Conservation (phyloP, 2,329 filamentous ascomycete species). For the Botrytis aclada region DNA sequence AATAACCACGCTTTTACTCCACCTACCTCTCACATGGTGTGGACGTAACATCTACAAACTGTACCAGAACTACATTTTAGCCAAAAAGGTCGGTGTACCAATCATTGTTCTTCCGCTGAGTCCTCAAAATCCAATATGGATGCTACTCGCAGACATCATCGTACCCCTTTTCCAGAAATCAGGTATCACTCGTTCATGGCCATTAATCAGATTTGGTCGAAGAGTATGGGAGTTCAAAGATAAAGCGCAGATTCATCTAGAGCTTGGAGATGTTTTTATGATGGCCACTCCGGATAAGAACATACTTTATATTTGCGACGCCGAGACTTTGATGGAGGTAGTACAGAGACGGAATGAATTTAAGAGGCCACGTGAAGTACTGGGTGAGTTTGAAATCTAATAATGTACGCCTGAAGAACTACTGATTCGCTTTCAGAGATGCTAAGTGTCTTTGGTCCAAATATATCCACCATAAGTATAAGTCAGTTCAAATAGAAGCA, state of each 20-base stretch:
- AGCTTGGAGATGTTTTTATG: neutral
- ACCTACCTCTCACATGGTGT: neutral
- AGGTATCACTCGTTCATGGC: neutral
- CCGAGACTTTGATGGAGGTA: neutral
- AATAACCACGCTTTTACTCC: neutral
- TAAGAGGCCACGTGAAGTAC: neutral
- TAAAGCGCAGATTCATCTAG: neutral
- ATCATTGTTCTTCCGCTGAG: neutral
- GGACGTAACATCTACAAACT: neutral
- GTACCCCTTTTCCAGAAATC: neutral
- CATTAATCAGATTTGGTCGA: neutral
- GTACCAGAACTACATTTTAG: neutral
- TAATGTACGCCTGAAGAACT: too few species aligned
- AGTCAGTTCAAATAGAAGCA: too few species aligned
- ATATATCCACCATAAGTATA: neutral
- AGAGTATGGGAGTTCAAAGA: neutral
- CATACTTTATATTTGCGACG: neutral
- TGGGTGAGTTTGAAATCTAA: neutral
- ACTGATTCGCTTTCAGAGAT: neutral
- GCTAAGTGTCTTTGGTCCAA: neutral
- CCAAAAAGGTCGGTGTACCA: neutral
- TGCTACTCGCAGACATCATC: neutral
- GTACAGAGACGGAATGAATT: neutral
- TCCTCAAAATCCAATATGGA: neutral
- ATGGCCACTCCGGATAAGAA: neutral